Conservation (phyloP, 176 grass and related monocot genomes). For the Ananas comosus region DNA sequence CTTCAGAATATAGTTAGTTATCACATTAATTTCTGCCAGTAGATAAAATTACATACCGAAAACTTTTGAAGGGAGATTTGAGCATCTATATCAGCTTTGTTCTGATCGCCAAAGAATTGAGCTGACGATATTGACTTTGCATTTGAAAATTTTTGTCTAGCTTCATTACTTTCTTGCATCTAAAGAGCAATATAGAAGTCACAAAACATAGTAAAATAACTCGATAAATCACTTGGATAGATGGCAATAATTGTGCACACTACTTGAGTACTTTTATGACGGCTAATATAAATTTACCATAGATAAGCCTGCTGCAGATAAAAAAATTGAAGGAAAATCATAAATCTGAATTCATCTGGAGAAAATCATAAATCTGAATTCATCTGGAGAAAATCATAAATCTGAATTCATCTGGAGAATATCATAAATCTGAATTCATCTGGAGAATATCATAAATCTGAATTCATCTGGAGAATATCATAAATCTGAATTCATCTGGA, state of each 20-base stretch:
- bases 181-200: conserved; percentile 27
- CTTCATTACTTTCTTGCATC: conserved; percentile 76
- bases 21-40: not conserved
- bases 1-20: not conserved
- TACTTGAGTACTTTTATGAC: too few species aligned
- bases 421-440: too few species aligned
- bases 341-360: too few species aligned
- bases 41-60: conserved; percentile 40
- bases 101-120: conserved; percentile 78
- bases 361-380: too few species aligned
- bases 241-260: not conserved
- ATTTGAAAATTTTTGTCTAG: conserved; percentile 90
- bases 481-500: too few species aligned
- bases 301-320: too few species aligned
- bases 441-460: too few species aligned
- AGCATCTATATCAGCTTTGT: conserved; percentile 46
- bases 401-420: too few species aligned
- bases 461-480: too few species aligned
- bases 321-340: too few species aligned
- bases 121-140: conserved; percentile 99
- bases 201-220: conserved; percentile 5
- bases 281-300: too few species aligned
- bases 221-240: conserved; percentile 1
- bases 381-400: too few species aligned
- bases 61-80: conserved; percentile 82